These are phyloP conservation scores for Eucalyptus regnans DNA, from an alignment of 345 rosid species.

Conservation along the genomic window DNA sequence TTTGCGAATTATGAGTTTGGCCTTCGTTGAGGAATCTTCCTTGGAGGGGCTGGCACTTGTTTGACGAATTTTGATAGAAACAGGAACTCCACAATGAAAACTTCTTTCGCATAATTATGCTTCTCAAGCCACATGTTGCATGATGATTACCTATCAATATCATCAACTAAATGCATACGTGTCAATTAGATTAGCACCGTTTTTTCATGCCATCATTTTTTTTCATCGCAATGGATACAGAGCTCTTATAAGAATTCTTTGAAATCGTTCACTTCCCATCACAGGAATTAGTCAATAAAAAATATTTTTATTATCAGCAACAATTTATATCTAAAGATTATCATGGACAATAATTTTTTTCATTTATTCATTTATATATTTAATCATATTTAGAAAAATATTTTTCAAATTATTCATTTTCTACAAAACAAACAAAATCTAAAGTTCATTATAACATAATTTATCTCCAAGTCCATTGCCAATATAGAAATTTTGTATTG, in stretches of 20 bases:
- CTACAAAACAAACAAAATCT: accelerated
- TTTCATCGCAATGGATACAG: not conserved
- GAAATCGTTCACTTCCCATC: not conserved
- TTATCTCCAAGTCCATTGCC: too few species aligned
- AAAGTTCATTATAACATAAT: too few species aligned
- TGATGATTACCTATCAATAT: not conserved
- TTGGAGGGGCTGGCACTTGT: not conserved
- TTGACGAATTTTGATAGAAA: not conserved
- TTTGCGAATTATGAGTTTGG: not conserved
- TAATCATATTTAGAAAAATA: too few species aligned
- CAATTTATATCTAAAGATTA: too few species aligned
- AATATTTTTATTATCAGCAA: too few species aligned
- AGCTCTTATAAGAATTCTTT: not conserved
- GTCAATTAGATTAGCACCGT: not conserved
- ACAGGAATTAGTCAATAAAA: not conserved
- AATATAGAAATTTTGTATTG: not conserved
- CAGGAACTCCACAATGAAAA: not conserved
- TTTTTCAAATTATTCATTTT: too few species aligned
- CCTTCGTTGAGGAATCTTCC: not conserved
- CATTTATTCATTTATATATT: too few species aligned
- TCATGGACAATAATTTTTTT: too few species aligned
- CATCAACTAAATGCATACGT: not conserved
- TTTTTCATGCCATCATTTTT: not conserved
- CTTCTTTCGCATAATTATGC: not conserved
- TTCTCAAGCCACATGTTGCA: not conserved